Conservation (phyloP, 768 basidiomycete species). For the Naganishia vishniacii region DNA sequence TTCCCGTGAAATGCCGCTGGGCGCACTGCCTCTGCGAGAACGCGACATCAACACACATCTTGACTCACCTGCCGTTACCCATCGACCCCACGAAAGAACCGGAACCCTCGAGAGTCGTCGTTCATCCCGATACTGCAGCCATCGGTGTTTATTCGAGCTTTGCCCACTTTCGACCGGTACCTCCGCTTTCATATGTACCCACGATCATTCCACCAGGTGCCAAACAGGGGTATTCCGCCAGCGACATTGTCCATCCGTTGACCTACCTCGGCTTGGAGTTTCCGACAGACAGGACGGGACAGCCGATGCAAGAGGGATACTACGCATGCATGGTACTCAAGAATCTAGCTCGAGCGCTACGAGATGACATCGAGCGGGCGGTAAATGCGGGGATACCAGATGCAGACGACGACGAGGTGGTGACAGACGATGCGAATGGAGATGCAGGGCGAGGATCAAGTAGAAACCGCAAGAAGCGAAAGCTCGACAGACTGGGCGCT, state of each 20-base stretch:
- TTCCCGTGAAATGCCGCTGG: slow-evolving; percentile 59
- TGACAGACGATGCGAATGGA: not conserved
- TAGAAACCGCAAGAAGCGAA: slow-evolving; percentile 31
- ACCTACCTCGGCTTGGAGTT: slow-evolving; percentile 49
- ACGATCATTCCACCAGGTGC: slow-evolving; percentile 48
- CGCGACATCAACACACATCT: slow-evolving; percentile 57
- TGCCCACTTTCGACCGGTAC: slow-evolving; percentile 62
- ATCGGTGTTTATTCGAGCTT: slow-evolving; percentile 19
- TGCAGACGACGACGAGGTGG: not conserved
- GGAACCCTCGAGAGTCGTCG: slow-evolving; percentile 14
- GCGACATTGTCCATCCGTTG: slow-evolving; percentile 8
- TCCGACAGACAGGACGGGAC: slow-evolving; percentile 52
- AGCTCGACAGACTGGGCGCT: slow-evolving; percentile 62
- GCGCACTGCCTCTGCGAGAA: slow-evolving; percentile 57
- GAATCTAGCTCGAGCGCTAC: slow-evolving; percentile 72
- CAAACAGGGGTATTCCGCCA: not conserved
- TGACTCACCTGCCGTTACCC: slow-evolving; percentile 59
- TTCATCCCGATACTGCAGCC: slow-evolving; percentile 31
- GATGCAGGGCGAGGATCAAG: slow-evolving; percentile 22
- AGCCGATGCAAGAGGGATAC: slow-evolving; percentile 53
- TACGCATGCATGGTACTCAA: slow-evolving; percentile 77
- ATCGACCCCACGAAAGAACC: slow-evolving; percentile 43
- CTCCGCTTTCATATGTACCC: slow-evolving; percentile 63
- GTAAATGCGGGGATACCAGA: slow-evolving; percentile 16
- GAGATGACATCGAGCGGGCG: slow-evolving; percentile 29